These are phyloP conservation scores for Metarhizium humberi DNA, from an alignment of 2,329 filamentous ascomycete species.

Conservation along the genomic window DNA sequence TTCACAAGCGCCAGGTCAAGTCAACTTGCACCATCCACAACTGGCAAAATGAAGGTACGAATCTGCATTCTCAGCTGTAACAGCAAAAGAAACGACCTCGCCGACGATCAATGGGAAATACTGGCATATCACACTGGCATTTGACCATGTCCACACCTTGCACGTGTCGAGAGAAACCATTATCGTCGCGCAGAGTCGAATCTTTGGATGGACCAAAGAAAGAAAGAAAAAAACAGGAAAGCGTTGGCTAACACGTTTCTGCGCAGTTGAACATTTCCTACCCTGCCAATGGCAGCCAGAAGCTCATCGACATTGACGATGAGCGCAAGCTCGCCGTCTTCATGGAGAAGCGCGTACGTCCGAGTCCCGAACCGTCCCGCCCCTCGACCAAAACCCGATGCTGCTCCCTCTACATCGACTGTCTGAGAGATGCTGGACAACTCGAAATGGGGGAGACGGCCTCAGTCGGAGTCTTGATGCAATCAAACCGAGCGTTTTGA, in stretches of 20 bases:
- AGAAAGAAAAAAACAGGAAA: no score
- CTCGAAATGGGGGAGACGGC: no score
- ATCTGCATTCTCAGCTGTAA: background rate
- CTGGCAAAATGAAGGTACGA: constrained; percentile 41
- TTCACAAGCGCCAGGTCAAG: constrained; percentile 31
- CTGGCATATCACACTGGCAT: background rate
- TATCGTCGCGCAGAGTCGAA: background rate
- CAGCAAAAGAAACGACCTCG: background rate
- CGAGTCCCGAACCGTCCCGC: background rate
- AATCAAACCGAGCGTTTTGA: background rate
- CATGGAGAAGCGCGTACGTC: constrained; percentile 89
- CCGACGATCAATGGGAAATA: background rate
- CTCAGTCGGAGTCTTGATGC: no score
- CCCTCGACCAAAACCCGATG: no score
- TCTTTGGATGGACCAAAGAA: background rate
- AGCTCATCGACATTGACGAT: constrained; percentile 98
- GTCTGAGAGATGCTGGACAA: no score
- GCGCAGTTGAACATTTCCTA: constrained; percentile 60
- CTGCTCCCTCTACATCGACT: no score
- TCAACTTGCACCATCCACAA: constrained; percentile 34
- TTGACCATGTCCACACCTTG: background rate
- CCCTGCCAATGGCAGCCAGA: constrained; percentile 99
- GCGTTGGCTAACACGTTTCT: constrained; percentile 22
- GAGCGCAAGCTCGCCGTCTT: constrained; percentile 98
- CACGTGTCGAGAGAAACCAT: background rate